Evolutionary conservation across 225 moss, liverwort and hornwort genomes (phyloP).

Genomic region (Sphagnum contortum): DNA sequence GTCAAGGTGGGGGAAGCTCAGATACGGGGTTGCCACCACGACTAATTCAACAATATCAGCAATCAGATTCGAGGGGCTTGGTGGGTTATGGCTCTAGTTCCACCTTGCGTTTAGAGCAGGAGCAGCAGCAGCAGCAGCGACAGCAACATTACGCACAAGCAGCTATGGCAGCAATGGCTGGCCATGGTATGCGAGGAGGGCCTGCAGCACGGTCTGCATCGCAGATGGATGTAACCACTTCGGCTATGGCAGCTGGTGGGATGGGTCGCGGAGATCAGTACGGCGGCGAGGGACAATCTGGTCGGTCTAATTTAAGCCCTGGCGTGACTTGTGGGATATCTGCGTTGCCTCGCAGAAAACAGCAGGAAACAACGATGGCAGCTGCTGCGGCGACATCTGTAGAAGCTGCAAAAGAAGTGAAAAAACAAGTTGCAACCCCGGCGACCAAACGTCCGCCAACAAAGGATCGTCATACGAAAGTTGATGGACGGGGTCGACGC

Average conservation of each 20-base stretch:
- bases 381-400: slow-evolving; percentile 43
- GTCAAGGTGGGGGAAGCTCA: slow-evolving; percentile 34
- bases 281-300: slow-evolving; percentile 53
- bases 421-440: too few relatives aligned
- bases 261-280: slow-evolving; percentile 59
- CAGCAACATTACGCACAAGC: slow-evolving; percentile 83
- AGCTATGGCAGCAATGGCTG: slow-evolving; percentile 98
- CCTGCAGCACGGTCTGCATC: slow-evolving; percentile 18
- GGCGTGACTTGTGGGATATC: slow-evolving; percentile 22
- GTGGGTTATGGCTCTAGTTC: slow-evolving; percentile 13
- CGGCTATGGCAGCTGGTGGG: slow-evolving; percentile 71
- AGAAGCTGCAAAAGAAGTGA: slow-evolving; percentile 49
- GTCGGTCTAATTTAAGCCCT: slow-evolving; percentile 33
- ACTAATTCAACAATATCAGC: slow-evolving; percentile 57
- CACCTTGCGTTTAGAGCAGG: slow-evolving; percentile 6
- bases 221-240: slow-evolving; percentile 62
- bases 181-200: slow-evolving; percentile 54
- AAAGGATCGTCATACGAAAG: slow-evolving; percentile 96
- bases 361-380: slow-evolving; percentile 15
- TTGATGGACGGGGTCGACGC: slow-evolving; percentile 92
- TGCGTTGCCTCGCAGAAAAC: slow-evolving; percentile 16
- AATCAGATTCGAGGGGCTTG: slow-evolving; percentile 27
- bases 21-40: slow-evolving; percentile 55
- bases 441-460: slow-evolving; percentile 94
- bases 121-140: slow-evolving; percentile 46